These are phyloP conservation scores for Coccomyxa sp. DNA, from an alignment of 139 green algal species.

Conservation along the genomic window DNA sequence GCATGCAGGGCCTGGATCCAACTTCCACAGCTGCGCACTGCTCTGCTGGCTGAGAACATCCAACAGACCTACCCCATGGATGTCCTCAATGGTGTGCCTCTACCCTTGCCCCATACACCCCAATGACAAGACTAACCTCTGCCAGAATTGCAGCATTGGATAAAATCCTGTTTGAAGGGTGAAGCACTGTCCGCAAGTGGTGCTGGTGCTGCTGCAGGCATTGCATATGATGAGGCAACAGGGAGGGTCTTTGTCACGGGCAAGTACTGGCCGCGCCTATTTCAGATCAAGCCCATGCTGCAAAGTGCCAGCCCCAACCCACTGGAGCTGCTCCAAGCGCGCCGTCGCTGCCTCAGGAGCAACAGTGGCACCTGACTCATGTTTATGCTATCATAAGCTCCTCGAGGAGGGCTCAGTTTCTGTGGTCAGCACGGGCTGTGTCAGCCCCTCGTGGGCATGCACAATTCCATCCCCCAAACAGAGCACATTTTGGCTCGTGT, in stretches of 20 bases:
- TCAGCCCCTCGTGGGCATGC: too few relatives aligned
- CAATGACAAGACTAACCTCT: neutral
- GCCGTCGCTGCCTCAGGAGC: neutral
- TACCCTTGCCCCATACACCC: neutral
- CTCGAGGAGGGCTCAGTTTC: too few relatives aligned
- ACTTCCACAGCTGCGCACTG: constrained; percentile 31
- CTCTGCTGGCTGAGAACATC: constrained; percentile 23
- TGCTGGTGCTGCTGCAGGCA: constrained; percentile 49
- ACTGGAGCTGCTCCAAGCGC: neutral
- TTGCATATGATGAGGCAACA: constrained; percentile 67
- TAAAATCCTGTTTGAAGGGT: neutral
- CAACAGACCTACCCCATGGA: constrained; percentile 45
- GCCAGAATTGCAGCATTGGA: neutral
- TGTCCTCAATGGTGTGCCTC: constrained; percentile 73
- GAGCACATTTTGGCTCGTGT: too few relatives aligned
- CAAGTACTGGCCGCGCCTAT: constrained; percentile 73
- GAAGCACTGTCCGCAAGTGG: neutral
- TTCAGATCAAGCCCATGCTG: constrained; percentile 47
- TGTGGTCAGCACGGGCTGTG: too few relatives aligned
- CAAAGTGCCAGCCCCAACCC: neutral
- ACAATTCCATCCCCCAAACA: too few relatives aligned
- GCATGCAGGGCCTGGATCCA: constrained; percentile 13
- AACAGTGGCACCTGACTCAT: neutral
- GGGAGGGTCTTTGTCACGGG: constrained; percentile 80
- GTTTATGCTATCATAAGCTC: too few relatives aligned